A percentile compares a stretch with the other conserved stretches of the same genome.
Evolutionary conservation across 2,329 filamentous ascomycete species (phyloP).

Genomic region (Cercospora sesami): DNA sequence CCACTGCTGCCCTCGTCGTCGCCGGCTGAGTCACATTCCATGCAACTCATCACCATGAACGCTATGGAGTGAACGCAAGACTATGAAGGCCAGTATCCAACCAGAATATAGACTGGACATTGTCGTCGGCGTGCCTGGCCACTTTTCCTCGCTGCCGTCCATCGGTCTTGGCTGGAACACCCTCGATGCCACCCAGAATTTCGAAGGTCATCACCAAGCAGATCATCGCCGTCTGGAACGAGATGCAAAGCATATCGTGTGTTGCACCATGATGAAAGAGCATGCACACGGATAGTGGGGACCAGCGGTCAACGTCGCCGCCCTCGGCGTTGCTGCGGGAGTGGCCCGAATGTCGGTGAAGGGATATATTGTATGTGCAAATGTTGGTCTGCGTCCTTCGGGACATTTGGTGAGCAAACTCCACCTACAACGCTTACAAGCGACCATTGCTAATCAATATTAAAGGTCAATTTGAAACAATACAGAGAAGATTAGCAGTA

Average conservation of each 20-base stretch:
- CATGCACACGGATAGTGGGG: conserved; percentile 4
- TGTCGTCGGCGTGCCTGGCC: not conserved
- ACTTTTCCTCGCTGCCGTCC: too few species aligned
- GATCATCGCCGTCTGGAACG: not conserved
- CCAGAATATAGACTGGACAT: too few species aligned
- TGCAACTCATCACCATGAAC: too few species aligned
- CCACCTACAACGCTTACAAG: too few species aligned
- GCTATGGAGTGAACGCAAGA: too few species aligned
- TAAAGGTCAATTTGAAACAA: conserved; percentile 41
- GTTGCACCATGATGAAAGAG: conserved; percentile 11
- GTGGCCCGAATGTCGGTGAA: not conserved
- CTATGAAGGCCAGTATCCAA: too few species aligned
- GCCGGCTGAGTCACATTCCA: not conserved
- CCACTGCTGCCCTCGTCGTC: not conserved
- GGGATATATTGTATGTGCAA: not conserved
- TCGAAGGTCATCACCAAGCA: not conserved
- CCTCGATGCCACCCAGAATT: not conserved
- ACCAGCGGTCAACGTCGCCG: not conserved
- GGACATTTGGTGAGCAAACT: too few species aligned
- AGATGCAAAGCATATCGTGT: not conserved
- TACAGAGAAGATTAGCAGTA: conserved; percentile 53
- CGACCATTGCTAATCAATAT: too few species aligned
- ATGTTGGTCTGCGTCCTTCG: too few species aligned
- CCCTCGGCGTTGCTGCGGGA: conserved; percentile 4
- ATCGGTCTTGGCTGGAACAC: not conserved